A percentile compares a stretch with the other conserved stretches of the same genome.
These are phyloP conservation scores for Tetrastigma voinierianum DNA, from an alignment of 164 flowering plant species.

Conservation along the genomic window DNA sequence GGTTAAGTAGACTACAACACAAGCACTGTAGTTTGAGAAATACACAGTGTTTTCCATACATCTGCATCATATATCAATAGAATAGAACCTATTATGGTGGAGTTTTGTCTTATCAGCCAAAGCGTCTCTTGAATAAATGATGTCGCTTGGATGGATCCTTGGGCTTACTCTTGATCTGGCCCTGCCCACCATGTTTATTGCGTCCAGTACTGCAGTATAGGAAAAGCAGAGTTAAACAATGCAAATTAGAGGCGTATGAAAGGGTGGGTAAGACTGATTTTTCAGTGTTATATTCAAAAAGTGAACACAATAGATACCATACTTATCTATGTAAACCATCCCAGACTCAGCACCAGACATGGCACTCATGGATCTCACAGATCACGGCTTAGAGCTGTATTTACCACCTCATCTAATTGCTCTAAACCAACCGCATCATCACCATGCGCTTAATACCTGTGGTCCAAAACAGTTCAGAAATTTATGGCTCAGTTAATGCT, in stretches of 20 bases:
- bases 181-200: slow-evolving; percentile 41
- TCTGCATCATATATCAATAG: not conserved
- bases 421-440: slow-evolving; percentile 89
- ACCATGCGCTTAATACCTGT: slow-evolving; percentile 82
- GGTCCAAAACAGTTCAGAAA: slow-evolving; percentile 11
- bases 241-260: too few relatives aligned
- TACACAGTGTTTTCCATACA: not conserved
- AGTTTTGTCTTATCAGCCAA: too few relatives aligned
- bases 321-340: slow-evolving; percentile 92
- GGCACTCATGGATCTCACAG: slow-evolving; percentile 74
- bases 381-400: slow-evolving; percentile 83
- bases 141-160: slow-evolving; percentile 90
- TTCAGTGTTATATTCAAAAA: not conserved
- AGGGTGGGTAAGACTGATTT: too few relatives aligned
- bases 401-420: slow-evolving; percentile 84
- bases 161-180: slow-evolving; percentile 67
- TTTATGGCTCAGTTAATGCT: not conserved
- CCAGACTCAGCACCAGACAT: slow-evolving; percentile 94
- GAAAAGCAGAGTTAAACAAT: not conserved
- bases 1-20: not conserved
- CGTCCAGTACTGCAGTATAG: slow-evolving; percentile 57
- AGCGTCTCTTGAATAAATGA: slow-evolving; percentile 65
- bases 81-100: not conserved
- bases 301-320: not conserved
- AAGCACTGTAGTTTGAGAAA: not conserved